Percentiles rank a stretch among this genome's conserved stretches.
These are phyloP conservation scores for Coemansia sp. DNA, from an alignment of 192 early-diverging fungal species.

Conservation along the genomic window DNA sequence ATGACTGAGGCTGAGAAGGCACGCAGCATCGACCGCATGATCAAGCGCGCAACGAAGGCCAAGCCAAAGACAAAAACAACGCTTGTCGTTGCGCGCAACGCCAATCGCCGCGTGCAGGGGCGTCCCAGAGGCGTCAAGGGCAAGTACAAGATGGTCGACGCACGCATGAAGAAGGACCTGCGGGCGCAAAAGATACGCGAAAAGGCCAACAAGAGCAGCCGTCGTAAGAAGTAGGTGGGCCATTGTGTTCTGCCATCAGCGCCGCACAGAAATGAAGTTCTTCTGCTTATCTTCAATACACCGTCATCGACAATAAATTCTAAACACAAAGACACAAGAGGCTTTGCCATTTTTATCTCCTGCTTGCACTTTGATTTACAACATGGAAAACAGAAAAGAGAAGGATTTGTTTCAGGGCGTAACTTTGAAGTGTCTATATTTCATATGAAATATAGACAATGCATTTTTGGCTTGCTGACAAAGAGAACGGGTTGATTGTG, in stretches of 20 bases:
- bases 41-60: conserved; percentile 76
- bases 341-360: no score
- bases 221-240: not conserved
- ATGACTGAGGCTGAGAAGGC: conserved; percentile 89
- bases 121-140: conserved; percentile 98
- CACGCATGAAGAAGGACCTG: conserved; percentile 95
- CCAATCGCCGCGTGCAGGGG: conserved; percentile 81
- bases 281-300: no score
- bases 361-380: no score
- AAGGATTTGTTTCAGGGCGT: no score
- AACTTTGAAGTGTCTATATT: no score
- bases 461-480: no score
- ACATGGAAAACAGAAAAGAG: no score
- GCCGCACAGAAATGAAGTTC: no score
- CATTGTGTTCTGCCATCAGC: not conserved
- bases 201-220: conserved; percentile 32
- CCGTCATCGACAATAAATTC: no score
- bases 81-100: conserved; percentile 88
- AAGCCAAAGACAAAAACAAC: conserved; percentile 76
- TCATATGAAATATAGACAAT: no score
- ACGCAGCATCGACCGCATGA: conserved; percentile 74
- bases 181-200: conserved; percentile 70
- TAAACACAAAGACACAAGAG: no score
- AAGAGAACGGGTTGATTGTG: no score
- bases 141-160: conserved; percentile 95